Percentiles rank a stretch among this genome's conserved stretches.
Evolutionary conservation across 2,329 filamentous ascomycete species (phyloP).

Genomic region (Chrysosporium keratinophilum): DNA sequence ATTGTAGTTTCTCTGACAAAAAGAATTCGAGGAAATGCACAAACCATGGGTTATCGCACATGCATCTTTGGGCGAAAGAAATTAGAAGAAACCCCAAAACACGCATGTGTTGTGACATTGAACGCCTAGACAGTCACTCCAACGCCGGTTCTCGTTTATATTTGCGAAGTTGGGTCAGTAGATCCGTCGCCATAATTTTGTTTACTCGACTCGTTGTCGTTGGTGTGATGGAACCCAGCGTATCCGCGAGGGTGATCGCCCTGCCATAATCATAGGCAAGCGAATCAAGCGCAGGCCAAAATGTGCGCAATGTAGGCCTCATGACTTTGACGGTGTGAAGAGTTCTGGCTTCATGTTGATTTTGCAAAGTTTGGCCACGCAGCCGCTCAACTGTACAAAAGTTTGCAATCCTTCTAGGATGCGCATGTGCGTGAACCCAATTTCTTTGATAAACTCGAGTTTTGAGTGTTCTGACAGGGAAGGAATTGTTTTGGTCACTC

Average conservation of each 20-base stretch:
- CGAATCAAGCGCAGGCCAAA: too few species aligned
- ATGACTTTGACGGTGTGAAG: constrained; percentile 46
- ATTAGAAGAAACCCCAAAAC: neutral
- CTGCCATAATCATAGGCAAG: too few species aligned
- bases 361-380: constrained; percentile 79
- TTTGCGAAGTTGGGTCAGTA: neutral
- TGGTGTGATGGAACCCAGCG: too few species aligned
- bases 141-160: neutral
- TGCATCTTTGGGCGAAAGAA: too few species aligned
- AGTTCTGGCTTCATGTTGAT: constrained; percentile 91
- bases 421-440: constrained; percentile 98
- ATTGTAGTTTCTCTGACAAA: too few species aligned
- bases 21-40: too few species aligned
- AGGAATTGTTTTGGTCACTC: constrained; percentile 90
- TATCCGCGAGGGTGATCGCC: too few species aligned
- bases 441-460: constrained; percentile 95
- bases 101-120: neutral
- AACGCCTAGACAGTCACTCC: neutral
- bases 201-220: too few species aligned
- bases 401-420: constrained; percentile 97
- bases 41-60: too few species aligned
- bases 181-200: neutral
- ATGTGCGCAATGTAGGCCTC: too few species aligned
- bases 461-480: constrained; percentile 89
- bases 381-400: constrained; percentile 83